A percentile compares a stretch with the other conserved stretches of the same genome.
phyloP scores from a whole-genome alignment of 2,329 filamentous ascomycete genomes.

The Neofusicoccum kwambonambiense region DNA sequence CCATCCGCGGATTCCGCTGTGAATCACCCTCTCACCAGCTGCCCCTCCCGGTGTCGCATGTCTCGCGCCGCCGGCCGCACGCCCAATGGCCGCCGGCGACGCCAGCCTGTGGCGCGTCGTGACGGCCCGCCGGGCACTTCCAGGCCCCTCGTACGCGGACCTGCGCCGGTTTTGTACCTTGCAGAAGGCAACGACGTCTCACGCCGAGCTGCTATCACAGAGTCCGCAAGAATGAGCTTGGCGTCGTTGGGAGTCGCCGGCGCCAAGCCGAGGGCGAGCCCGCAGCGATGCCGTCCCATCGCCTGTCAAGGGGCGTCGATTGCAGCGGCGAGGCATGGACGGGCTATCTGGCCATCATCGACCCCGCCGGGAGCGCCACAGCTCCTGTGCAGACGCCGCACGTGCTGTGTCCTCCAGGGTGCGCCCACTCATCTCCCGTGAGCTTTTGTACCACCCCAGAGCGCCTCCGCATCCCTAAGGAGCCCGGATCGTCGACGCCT shows the following conservation, averaged over 20 bases:
- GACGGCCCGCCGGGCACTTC: constrained; percentile 5
- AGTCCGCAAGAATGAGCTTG: constrained; percentile 15
- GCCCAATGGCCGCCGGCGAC: not conserved
- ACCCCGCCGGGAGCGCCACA: not conserved
- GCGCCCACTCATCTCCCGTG: constrained; percentile 17
- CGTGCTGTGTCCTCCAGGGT: constrained; percentile 6
- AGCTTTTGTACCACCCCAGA: constrained; percentile 8
- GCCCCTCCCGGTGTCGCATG: not conserved
- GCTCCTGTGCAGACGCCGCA: constrained; percentile 12
- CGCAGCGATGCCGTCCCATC: not conserved
- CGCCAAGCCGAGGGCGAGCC: not conserved
- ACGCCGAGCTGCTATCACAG: not conserved
- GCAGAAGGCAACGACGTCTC: constrained; percentile 14
- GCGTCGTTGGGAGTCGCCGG: constrained; percentile 6
- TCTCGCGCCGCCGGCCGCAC: not conserved
- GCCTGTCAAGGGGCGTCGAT: constrained; percentile 9
- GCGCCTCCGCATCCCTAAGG: constrained; percentile 17
- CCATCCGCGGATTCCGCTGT: constrained; percentile 14
- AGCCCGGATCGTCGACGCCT: constrained; percentile 16
- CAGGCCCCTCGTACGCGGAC: constrained; percentile 13
- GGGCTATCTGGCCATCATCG: not conserved
- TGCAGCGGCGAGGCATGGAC: not conserved
- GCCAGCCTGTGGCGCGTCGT: constrained; percentile 3
- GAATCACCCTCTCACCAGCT: constrained; percentile 14
- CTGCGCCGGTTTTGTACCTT: constrained; percentile 16